These are phyloP conservation scores for Fimicolochytrium jonesii DNA, from an alignment of 192 early-diverging fungal genomes.

Conservation along the genomic window DNA sequence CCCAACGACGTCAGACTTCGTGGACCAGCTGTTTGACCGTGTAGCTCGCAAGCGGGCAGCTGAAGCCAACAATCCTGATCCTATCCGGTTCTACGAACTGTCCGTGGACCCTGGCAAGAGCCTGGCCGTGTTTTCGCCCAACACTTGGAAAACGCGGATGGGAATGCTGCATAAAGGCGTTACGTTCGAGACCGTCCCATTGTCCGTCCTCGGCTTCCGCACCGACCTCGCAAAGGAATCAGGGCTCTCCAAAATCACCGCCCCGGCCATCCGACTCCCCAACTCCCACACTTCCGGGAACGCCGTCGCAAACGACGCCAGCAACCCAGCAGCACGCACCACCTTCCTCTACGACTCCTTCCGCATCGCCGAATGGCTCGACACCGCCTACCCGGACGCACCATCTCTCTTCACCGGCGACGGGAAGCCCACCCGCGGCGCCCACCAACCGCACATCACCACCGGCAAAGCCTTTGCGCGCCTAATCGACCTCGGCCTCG, in stretches of 20 bases:
- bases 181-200: conserved; percentile 9
- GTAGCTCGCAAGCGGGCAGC: too few relatives aligned
- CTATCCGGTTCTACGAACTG: neutral
- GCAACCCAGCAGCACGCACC: too few relatives aligned
- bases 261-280: conserved; percentile 22
- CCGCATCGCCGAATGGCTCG: conserved; percentile 55
- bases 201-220: conserved; percentile 10
- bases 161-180: conserved; percentile 25
- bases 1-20: too few relatives aligned
- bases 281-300: too few relatives aligned
- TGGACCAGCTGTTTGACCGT: too few relatives aligned
- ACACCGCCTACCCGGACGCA: conserved; percentile 50
- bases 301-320: too few relatives aligned
- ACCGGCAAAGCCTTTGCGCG: conserved; percentile 23
- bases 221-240: conserved; percentile 1
- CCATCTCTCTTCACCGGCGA: conserved; percentile 27
- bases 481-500: conserved; percentile 22
- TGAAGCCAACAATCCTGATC: too few relatives aligned
- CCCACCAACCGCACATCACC: neutral
- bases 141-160: conserved; percentile 32
- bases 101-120: neutral
- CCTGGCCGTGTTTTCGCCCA: conserved; percentile 9
- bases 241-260: too few relatives aligned
- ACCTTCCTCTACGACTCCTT: conserved; percentile 41
- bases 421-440: neutral